phyloP scores from a whole-genome alignment of 805 yeast genomes.

The Candida orba region DNA sequence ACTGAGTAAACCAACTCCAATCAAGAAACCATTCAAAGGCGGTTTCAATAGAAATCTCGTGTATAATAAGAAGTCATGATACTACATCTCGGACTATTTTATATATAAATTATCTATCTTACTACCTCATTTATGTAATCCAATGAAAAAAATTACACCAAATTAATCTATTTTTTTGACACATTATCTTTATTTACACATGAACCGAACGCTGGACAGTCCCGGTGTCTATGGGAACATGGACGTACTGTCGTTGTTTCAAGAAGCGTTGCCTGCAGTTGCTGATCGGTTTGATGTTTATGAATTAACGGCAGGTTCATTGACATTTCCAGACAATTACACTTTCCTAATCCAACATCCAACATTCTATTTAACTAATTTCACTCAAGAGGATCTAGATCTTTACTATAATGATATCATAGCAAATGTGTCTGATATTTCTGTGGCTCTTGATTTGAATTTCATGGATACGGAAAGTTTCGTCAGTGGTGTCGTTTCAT shows the following conservation, averaged over 20 bases:
- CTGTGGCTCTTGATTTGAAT: neutral
- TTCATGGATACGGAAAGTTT: slow-evolving; percentile 28
- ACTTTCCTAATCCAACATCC: slow-evolving; percentile 24
- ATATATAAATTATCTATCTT: too few species aligned
- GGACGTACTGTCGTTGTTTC: neutral
- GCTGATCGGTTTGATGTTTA: slow-evolving; percentile 12
- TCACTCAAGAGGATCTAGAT: slow-evolving; percentile 22
- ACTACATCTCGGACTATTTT: too few species aligned
- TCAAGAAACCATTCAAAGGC: slow-evolving; percentile 7
- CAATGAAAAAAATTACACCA: too few species aligned
- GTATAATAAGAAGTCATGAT: neutral
- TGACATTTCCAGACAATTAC: neutral
- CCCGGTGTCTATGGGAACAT: neutral
- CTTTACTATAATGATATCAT: slow-evolving; percentile 3
- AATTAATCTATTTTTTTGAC: neutral
- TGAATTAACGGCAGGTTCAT: slow-evolving; percentile 18
- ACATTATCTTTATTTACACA: neutral
- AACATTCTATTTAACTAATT: slow-evolving; percentile 42
- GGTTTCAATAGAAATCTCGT: neutral
- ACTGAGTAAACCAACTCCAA: slow-evolving; percentile 9
- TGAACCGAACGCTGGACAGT: neutral
- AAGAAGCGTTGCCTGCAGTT: slow-evolving; percentile 10
- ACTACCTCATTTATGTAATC: neutral
- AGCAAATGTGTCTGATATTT: slow-evolving; percentile 4
- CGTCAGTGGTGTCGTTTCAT: slow-evolving; percentile 31